phyloP scores from a whole-genome alignment of 176 grass and related monocot species.

The Eleusine indica region DNA sequence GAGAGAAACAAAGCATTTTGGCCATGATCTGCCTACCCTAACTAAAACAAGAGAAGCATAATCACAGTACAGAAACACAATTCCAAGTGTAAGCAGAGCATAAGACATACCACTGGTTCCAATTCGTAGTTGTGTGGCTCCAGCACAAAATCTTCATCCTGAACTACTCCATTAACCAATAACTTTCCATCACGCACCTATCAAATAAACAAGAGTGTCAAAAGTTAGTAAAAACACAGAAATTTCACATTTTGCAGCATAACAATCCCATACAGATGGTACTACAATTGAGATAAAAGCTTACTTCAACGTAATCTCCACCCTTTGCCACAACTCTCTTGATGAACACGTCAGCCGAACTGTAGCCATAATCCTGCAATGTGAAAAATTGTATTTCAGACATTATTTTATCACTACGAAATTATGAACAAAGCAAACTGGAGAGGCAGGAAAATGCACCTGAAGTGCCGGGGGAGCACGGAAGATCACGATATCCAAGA shows the following conservation, averaged over 20 bases:
- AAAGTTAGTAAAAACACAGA: constrained; percentile 4
- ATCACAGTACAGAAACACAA: neutral
- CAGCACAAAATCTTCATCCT: constrained; percentile 83
- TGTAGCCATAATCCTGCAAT: constrained; percentile 72
- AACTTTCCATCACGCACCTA: constrained; percentile 91
- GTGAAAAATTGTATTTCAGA: constrained; percentile 25
- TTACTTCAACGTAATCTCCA: constrained; percentile 90
- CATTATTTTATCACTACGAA: constrained; percentile 13
- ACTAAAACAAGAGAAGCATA: neutral
- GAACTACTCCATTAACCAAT: constrained; percentile 69
- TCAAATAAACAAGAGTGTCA: constrained; percentile 31
- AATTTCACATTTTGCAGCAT: constrained; percentile 16
- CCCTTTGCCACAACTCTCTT: constrained; percentile 96
- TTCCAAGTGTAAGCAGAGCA: neutral
- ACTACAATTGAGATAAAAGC: constrained; percentile 52
- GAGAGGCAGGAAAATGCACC: constrained; percentile 40
- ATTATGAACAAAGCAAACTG: constrained; percentile 8
- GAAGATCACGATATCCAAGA: constrained; percentile 97
- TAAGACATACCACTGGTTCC: constrained; percentile 63
- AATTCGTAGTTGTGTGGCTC: constrained; percentile 84
- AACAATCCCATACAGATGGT: constrained; percentile 11
- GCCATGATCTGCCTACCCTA: neutral
- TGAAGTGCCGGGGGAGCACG: constrained; percentile 65
- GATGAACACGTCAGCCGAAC: constrained; percentile 82
- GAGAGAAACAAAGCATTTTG: neutral